Evolutionary conservation across 257 asterid species (phyloP).

Genomic region (Solanum dulcamara): DNA sequence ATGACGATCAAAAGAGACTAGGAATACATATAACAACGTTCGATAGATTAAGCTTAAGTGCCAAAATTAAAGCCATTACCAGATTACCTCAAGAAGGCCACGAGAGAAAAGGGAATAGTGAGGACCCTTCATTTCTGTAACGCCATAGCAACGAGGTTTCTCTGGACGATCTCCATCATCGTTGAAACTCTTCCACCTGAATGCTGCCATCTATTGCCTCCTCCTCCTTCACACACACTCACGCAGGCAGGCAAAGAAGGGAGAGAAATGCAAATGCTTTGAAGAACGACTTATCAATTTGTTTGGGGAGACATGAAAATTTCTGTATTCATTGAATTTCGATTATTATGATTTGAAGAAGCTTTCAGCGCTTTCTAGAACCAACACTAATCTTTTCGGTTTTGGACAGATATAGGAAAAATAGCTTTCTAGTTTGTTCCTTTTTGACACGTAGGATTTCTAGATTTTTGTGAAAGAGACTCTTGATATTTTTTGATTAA

Average conservation of each 20-base stretch:
- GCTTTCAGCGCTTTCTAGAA: constrained; percentile 46
- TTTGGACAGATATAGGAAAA: background rate
- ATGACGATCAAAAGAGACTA: background rate
- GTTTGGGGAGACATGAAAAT: background rate
- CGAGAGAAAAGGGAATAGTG: constrained; percentile 66
- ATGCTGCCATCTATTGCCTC: constrained; percentile 35
- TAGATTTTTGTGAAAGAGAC: background rate
- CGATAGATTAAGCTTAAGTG: background rate
- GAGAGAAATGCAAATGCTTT: background rate
- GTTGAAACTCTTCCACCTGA: constrained; percentile 67
- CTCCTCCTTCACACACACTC: background rate
- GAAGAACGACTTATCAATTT: background rate
- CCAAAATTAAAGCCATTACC: background rate
- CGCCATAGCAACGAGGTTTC: constrained; percentile 77
- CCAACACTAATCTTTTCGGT: background rate
- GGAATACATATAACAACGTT: background rate
- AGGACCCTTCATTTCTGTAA: constrained; percentile 82
- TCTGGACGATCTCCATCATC: constrained; percentile 96
- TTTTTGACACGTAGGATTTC: background rate
- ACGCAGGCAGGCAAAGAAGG: background rate
- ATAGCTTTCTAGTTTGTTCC: background rate
- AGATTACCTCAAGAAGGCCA: constrained; percentile 64
- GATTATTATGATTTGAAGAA: constrained; percentile 11
- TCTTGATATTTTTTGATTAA: background rate
- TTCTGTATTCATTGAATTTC: background rate